These are phyloP conservation scores for Claviceps capensis DNA, from an alignment of 2,329 filamentous ascomycete species.

Conservation along the genomic window DNA sequence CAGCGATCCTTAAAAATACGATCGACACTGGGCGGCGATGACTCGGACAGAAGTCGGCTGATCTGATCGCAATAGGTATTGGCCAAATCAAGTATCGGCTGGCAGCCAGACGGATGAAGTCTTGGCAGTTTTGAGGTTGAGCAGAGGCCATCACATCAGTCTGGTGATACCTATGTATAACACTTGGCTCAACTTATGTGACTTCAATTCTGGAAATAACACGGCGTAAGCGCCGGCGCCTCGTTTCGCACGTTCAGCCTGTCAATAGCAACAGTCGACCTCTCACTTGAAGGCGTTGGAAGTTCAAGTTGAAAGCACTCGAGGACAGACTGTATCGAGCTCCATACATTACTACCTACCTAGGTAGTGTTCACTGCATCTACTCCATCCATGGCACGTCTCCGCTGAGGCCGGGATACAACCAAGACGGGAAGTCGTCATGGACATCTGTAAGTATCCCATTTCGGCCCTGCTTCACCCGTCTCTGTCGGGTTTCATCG, in stretches of 20 bases:
- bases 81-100: background rate
- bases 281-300: too few relatives aligned
- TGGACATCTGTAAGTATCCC: background rate
- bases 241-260: too few relatives aligned
- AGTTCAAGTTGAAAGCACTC: too few relatives aligned
- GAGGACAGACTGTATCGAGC: background rate
- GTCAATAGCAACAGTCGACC: too few relatives aligned
- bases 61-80: background rate
- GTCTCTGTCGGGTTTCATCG: background rate
- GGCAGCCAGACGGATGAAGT: background rate
- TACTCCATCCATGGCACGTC: background rate
- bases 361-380: background rate
- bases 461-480: background rate
- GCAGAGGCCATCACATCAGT: background rate
- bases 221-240: too few relatives aligned
- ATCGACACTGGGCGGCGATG: background rate
- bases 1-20: background rate
- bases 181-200: too few relatives aligned
- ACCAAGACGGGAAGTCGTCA: background rate
- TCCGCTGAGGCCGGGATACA: background rate
- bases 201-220: too few relatives aligned
- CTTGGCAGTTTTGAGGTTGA: background rate
- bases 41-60: background rate
- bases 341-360: background rate
- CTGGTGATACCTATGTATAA: background rate